Base-by-base conservation (phyloP, 306 rosid genomes). In the Herpetospermum pedunculosum region DNA sequence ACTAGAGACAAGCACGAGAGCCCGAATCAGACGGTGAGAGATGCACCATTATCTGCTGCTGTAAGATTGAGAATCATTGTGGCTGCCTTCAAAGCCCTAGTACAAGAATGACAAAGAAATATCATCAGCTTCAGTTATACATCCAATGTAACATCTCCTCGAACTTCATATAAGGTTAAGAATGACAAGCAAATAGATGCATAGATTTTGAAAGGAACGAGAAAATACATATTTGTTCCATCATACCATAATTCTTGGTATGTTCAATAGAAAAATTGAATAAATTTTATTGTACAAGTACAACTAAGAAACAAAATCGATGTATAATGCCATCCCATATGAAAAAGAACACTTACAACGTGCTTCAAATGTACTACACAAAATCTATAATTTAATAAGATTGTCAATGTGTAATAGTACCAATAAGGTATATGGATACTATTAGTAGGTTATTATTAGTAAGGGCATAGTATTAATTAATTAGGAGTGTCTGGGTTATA, bases 71-170 rank as follows among this genome's bases (percentile, higher is more conserved):
- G 89, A 37, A 93, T 93, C 88, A 93, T 82, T 28, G 90, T 82
- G 13, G 97, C 94, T 3, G 97, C 98, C 88, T 90, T 93, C 49
- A 65, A 37, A 28, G 97, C 97, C 96, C 96, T 88, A 69, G 38
- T 46, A 21, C 71, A 75, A 26, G 3, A 5, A 75, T 7, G n/a
- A 29, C 2, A 26, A 14, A 57, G 29, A 73, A 9, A 13, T 41
- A 67, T 11, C 13, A 23, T 23, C 5, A 40, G 1, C 2, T 40
- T 41, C 7, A 62, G 5, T 8, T 30, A 9, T 59, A 19, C 11
- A 29, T 5, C 46, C 10, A 14, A 62, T 18, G 16, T 35, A 62
- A 35, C 16, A 63, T 34, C 48, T 35, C 6, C 43, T 63, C 4
- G 8, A 14, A 3, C 47, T 34, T 63, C 70, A 63, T 14, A 8